Evolutionary conservation across 306 rosid species (phyloP).

Genomic region (Cyamopsis tetragonoloba): DNA sequence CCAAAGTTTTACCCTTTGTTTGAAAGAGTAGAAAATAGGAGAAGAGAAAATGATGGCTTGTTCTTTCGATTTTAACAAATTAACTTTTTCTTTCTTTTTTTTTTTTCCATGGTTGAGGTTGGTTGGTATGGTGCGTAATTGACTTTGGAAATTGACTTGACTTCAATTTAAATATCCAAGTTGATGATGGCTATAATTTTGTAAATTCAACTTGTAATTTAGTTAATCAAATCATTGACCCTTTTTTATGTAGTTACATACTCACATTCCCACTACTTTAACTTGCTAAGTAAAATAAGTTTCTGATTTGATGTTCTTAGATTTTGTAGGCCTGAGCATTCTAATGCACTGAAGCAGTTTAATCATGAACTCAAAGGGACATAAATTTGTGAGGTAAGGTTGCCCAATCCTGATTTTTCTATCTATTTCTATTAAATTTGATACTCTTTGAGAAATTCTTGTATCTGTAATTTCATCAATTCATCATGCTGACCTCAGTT

Average conservation of each 20-base stretch:
- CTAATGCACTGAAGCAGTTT: constrained; percentile 13
- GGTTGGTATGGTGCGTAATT: constrained; percentile 6
- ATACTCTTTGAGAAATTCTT: background rate
- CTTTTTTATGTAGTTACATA: background rate
- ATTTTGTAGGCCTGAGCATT: constrained; percentile 25
- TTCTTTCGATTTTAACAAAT: too few species aligned
- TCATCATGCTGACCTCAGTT: background rate
- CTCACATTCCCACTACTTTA: background rate
- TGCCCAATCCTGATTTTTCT: background rate
- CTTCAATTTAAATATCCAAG: background rate
- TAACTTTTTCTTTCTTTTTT: background rate
- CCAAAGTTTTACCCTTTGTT: too few species aligned
- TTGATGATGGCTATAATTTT: background rate
- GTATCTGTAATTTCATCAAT: background rate
- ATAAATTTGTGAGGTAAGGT: constrained; percentile 61
- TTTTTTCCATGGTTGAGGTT: background rate
- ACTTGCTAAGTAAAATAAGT: background rate
- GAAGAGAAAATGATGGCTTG: too few species aligned
- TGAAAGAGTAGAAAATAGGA: too few species aligned
- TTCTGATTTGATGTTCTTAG: constrained; percentile 14
- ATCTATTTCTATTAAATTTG: background rate
- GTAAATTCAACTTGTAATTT: background rate
- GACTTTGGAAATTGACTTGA: constrained; percentile 23
- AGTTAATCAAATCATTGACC: background rate
- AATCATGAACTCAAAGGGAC: constrained; percentile 43